Evolutionary conservation across 2,329 filamentous ascomycete genomes (phyloP), one percentile per base, ranked within the genome.

Genomic region (Raffaelea albimanens): DNA sequence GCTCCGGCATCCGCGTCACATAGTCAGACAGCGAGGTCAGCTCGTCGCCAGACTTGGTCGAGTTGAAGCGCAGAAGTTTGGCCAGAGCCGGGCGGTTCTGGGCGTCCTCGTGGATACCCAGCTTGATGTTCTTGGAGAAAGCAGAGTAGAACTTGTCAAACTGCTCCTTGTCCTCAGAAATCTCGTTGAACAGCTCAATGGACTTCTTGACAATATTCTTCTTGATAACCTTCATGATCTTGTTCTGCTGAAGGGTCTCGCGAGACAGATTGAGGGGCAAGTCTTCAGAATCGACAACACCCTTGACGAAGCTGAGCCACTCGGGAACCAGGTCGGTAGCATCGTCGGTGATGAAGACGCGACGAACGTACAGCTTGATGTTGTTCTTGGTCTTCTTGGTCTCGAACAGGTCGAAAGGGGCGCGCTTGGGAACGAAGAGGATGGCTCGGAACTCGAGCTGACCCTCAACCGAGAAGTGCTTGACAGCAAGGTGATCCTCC

Each of bases 301-400:
- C 93, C 87, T 98, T 98, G 83, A 98, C 75, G 75, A 98, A 98
- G 76, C 88, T 82, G 65, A 98, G 84, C 93, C 93, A 98, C 80
- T 98, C 93, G 52, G 93, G 93, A 58, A 98, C 94, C 73, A 98
- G 85, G 69, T 98, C 93, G 61, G 93, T 97, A 61, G 93, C 93
- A 70, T 98, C 93, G 60, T 98, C 93, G 53, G 93, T 98, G 80
- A 98, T 98, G 86, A 98, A 98, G 72, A 98, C 93, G 69, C 93
- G 93, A 70, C 93, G 91, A 65, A 98, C 93, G 76, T 98, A 98
- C 62, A 98, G 85, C 85, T 98, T 98, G 83, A 98, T 97, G 86
- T 98, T 98, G 87, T 97, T 98, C 89, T 98, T 98, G 67, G 91
- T 96, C 86, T 96, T 95, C 88, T 98, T 98, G 68, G 91, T 96